phyloP scores from a whole-genome alignment of 1,284 basidiomycete species.

The Microbotryum silenes-acaulis region DNA sequence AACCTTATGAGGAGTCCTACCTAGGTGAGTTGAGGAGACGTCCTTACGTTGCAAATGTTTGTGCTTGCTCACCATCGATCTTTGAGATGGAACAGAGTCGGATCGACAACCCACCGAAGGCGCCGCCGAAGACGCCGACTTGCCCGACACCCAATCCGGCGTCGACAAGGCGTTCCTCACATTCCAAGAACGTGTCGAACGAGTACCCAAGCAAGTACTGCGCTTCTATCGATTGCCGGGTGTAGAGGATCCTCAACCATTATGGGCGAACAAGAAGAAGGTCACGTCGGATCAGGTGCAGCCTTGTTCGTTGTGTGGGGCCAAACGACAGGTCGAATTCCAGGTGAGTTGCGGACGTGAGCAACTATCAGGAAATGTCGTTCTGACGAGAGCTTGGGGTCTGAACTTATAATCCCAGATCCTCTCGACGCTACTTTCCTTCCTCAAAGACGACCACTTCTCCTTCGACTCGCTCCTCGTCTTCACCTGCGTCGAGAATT shows the following conservation, averaged over 20 bases:
- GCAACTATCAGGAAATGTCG: fast-evolving
- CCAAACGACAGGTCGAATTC: conserved; percentile 25
- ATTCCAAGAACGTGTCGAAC: conserved; percentile 29
- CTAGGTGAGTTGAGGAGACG: conserved; percentile 4
- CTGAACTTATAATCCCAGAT: conserved; percentile 5
- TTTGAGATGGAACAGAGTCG: background rate
- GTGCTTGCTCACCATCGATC: too few species aligned
- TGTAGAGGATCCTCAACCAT: conserved; percentile 20
- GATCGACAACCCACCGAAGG: conserved; percentile 2
- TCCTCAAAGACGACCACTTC: conserved; percentile 18
- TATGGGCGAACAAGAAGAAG: conserved; percentile 17
- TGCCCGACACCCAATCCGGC: conserved; percentile 21
- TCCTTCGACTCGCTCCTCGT: conserved; percentile 28
- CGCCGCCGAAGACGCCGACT: conserved; percentile 18
- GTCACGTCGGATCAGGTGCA: conserved; percentile 11
- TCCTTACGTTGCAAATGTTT: too few species aligned
- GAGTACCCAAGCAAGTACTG: conserved; percentile 27
- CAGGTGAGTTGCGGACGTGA: conserved; percentile 12
- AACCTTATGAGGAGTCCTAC: conserved; percentile 30
- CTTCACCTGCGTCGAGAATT: conserved; percentile 26
- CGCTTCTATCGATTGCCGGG: conserved; percentile 30
- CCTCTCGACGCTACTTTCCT: conserved; percentile 23
- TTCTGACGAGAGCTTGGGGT: too few species aligned
- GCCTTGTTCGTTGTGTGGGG: conserved; percentile 22
- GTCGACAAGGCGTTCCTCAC: conserved; percentile 26